Percentiles rank a stretch among this genome's conserved stretches.
These are phyloP conservation scores for Heterobasidion occidentale DNA, from an alignment of 1,284 basidiomycete species.

Conservation along the genomic window DNA sequence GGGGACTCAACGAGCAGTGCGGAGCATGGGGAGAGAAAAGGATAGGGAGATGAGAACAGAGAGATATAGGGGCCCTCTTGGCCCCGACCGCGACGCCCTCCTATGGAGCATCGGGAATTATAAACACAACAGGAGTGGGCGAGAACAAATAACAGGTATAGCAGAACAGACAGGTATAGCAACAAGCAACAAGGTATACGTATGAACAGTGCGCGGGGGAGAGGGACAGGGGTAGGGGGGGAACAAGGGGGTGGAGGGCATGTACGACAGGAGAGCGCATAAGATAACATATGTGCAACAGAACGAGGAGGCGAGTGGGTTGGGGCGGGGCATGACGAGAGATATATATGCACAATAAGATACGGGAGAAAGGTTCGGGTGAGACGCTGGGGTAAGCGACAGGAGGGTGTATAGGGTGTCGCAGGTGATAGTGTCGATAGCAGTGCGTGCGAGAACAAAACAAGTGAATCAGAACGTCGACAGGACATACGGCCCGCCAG, in stretches of 20 bases:
- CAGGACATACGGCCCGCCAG: slow-evolving; percentile 27
- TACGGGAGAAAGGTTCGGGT: neutral
- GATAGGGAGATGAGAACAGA: too few species aligned
- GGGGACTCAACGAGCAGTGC: too few species aligned
- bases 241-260: neutral
- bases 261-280: neutral
- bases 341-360: neutral
- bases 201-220: too few species aligned
- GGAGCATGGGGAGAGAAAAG: too few species aligned
- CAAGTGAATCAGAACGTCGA: slow-evolving; percentile 44
- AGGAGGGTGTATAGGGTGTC: too few species aligned
- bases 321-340: neutral
- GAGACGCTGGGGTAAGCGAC: neutral
- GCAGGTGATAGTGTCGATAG: too few species aligned
- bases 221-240: slow-evolving; percentile 3
- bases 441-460: neutral
- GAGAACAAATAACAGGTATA: slow-evolving; percentile 6
- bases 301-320: neutral
- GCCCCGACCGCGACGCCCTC: too few species aligned
- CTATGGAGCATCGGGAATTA: neutral
- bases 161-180: slow-evolving; percentile 7
- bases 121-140: neutral
- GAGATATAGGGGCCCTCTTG: too few species aligned
- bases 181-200: slow-evolving; percentile 3
- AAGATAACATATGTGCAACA: neutral